Evolutionary conservation across 169 alveolate species (phyloP).

Genomic region (Eimeria tenella): DNA sequence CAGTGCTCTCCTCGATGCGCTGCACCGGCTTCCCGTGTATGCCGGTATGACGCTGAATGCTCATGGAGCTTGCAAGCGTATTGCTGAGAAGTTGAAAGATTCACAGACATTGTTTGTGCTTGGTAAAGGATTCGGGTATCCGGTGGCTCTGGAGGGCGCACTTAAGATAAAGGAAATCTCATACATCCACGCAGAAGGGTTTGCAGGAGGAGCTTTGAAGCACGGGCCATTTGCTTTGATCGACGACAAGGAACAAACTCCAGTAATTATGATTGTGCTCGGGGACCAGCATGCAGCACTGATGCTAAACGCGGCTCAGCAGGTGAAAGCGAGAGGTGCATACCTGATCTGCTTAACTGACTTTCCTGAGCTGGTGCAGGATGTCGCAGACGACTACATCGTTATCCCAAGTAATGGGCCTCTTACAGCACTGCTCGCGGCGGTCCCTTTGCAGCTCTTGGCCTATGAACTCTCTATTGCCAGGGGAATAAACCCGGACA

Average conservation of each 20-base stretch:
- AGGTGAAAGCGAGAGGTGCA: conserved; percentile 96
- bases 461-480: conserved; percentile 81
- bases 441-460: conserved; percentile 82
- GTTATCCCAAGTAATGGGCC: conserved; percentile 79
- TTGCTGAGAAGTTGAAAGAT: conserved; percentile 81
- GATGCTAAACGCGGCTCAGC: conserved; percentile 93
- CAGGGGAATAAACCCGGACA: conserved; percentile 87
- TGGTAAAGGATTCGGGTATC: conserved; percentile 94
- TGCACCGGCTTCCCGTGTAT: conserved; percentile 89
- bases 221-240: conserved; percentile 98
- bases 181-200: conserved; percentile 97
- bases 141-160: conserved; percentile 98
- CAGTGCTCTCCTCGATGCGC: conserved; percentile 81
- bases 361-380: conserved; percentile 86
- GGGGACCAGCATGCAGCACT: conserved; percentile 91
- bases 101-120: conserved; percentile 83
- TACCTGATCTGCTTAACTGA: conserved; percentile 94
- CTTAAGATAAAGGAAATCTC: conserved; percentile 97
- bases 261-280: conserved; percentile 91
- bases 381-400: conserved; percentile 90
- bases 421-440: conserved; percentile 80
- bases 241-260: conserved; percentile 84
- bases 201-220: conserved; percentile 96
- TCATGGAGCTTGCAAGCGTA: conserved; percentile 74
- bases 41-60: conserved; percentile 86